Conservation (phyloP, 495 filamentous ascomycete species). For the Penicillium longicatenatum region DNA sequence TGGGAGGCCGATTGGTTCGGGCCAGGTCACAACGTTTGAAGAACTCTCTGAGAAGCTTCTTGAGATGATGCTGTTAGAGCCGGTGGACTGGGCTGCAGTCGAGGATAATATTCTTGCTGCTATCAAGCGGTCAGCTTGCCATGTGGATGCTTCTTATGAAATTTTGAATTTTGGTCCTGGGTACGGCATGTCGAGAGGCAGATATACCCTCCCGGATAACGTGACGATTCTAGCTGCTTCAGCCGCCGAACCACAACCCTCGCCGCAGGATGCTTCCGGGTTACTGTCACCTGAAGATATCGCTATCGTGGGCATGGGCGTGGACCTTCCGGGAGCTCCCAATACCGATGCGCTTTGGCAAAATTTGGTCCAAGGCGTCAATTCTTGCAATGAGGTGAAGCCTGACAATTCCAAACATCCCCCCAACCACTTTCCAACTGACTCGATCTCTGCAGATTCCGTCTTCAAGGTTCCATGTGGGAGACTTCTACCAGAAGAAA, state of each 20-base stretch:
- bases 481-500: constrained; percentile 1
- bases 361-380: background rate
- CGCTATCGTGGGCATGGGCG: background rate
- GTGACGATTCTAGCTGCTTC: background rate
- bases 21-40: background rate
- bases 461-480: background rate
- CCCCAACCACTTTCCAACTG: background rate
- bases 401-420: background rate
- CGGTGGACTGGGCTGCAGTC: background rate
- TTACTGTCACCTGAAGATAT: constrained; percentile 4
- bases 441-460: background rate
- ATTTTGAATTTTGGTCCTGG: constrained; percentile 1
- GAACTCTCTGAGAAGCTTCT: background rate
- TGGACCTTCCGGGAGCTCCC: background rate
- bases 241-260: background rate
- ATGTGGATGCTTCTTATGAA: background rate
- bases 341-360: background rate
- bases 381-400: background rate
- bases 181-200: background rate
- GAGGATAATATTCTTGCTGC: background rate
- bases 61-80: background rate
- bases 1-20: background rate
- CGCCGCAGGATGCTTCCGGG: background rate
- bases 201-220: background rate
- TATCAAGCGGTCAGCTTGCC: background rate